Evolutionary conservation across 805 yeast species (phyloP).

Genomic region (Osmozyma mogii): DNA sequence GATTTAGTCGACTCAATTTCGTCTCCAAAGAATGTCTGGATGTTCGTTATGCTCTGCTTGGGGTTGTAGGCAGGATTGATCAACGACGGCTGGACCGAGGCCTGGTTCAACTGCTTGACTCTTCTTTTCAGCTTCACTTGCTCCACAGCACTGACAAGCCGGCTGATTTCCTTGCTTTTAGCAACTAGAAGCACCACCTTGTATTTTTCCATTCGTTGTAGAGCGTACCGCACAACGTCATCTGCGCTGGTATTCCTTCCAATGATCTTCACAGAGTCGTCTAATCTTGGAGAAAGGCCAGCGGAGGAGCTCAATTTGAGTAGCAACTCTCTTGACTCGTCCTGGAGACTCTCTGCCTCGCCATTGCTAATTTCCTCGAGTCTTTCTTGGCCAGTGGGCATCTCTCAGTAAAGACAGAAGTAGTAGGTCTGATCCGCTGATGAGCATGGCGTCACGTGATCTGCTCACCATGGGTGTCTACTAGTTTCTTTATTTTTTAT

Average conservation of each 20-base stretch:
- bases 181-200: conserved; percentile 11
- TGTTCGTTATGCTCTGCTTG: conserved; percentile 7
- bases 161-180: conserved; percentile 12
- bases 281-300: conserved; percentile 4
- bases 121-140: conserved; percentile 10
- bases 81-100: conserved; percentile 9
- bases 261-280: conserved; percentile 9
- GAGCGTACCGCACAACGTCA: conserved; percentile 9
- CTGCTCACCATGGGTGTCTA: too few species aligned
- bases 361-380: conserved; percentile 4
- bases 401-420: too few species aligned
- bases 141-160: conserved; percentile 16
- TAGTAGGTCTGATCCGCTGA: too few species aligned
- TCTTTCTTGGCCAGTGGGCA: conserved; percentile 2
- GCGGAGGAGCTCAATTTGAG: conserved; percentile 2
- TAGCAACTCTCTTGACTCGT: conserved; percentile 5
- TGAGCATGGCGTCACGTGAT: too few species aligned
- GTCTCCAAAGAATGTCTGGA: conserved; percentile 8
- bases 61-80: conserved; percentile 11
- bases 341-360: conserved; percentile 3
- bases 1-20: conserved; percentile 2
- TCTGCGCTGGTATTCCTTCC: conserved; percentile 12
- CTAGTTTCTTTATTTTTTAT: too few species aligned
- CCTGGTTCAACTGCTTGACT: conserved; percentile 13
- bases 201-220: conserved; percentile 5